These are phyloP conservation scores for Penicillium tannophilum DNA, from an alignment of 495 filamentous ascomycete genomes.

Conservation along the genomic window DNA sequence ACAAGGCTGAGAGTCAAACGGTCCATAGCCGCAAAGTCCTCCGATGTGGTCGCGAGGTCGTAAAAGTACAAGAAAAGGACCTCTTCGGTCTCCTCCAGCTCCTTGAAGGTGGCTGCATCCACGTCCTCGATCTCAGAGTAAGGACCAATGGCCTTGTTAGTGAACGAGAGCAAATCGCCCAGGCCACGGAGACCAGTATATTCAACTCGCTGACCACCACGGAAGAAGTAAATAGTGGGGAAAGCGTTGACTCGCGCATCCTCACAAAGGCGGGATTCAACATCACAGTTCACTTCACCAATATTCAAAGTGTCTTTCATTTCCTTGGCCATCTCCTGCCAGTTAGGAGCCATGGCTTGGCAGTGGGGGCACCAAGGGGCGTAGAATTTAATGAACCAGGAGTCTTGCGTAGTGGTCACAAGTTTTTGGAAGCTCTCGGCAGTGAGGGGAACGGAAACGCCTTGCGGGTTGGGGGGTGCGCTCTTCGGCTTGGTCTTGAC, in stretches of 20 bases:
- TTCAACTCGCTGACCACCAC: conserved; percentile 85
- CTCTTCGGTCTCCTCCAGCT: conserved; percentile 88
- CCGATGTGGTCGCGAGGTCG: conserved; percentile 86
- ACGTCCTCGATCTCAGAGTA: conserved; percentile 79
- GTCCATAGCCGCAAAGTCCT: conserved; percentile 89
- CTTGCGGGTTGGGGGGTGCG: conserved; percentile 68
- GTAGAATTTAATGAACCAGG: conserved; percentile 99
- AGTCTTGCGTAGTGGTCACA: conserved; percentile 84
- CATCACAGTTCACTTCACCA: conserved; percentile 95
- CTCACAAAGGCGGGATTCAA: conserved; percentile 82
- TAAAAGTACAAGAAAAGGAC: conserved; percentile 98
- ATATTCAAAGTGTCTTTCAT: conserved; percentile 86
- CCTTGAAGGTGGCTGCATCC: conserved; percentile 72
- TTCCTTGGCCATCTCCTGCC: conserved; percentile 85
- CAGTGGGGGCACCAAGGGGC: conserved; percentile 97
- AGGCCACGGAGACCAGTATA: conserved; percentile 92
- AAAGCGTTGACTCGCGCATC: conserved; percentile 77
- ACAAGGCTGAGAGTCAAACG: conserved; percentile 82
- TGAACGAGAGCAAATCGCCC: conserved; percentile 84
- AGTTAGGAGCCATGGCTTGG: conserved; percentile 86
- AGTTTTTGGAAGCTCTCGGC: conserved; percentile 83
- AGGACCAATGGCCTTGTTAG: conserved; percentile 81
- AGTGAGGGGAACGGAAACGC: conserved; percentile 71
- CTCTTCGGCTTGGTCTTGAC: conserved; percentile 44
- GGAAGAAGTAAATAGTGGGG: conserved; percentile 92